A percentile compares a stretch with the other conserved stretches of the same genome.
phyloP scores from a whole-genome alignment of 257 asterid genomes.

The Solanum chmielewskii region DNA sequence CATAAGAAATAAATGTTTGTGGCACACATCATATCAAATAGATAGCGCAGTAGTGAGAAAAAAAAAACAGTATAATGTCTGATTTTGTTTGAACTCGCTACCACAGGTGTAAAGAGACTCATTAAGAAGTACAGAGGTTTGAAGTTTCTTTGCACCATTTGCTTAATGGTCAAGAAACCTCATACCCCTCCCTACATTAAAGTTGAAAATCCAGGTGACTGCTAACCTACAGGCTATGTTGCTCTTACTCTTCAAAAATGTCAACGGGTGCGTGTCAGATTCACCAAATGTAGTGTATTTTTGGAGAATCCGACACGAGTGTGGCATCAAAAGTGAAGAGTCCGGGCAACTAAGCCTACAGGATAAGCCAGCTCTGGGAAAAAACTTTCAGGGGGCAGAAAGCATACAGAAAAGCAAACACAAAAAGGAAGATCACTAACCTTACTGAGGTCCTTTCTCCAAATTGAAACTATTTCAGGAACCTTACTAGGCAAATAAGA shows the following conservation, averaged over 20 bases:
- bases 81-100: neutral
- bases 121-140: neutral
- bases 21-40: neutral
- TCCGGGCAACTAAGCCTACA: neutral
- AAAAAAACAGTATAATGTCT: neutral
- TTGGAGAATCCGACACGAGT: too few species aligned
- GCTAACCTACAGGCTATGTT: neutral
- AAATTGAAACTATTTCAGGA: slow-evolving; percentile 78
- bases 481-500: slow-evolving; percentile 98
- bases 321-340: too few species aligned
- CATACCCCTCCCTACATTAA: neutral
- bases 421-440: slow-evolving; percentile 16
- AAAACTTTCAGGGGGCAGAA: neutral
- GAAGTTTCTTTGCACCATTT: neutral
- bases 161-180: neutral
- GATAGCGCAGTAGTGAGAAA: neutral
- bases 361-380: neutral
- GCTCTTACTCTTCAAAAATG: too few species aligned
- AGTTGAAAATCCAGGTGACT: neutral
- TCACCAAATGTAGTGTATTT: too few species aligned
- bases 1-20: neutral
- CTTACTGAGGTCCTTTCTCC: slow-evolving; percentile 97
- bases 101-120: neutral
- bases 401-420: neutral
- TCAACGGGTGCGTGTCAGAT: too few species aligned